A percentile compares a stretch with the other conserved stretches of the same genome.
These are phyloP conservation scores for Pontederia crassipes DNA, from an alignment of 176 grass and related monocot genomes.

Conservation along the genomic window DNA sequence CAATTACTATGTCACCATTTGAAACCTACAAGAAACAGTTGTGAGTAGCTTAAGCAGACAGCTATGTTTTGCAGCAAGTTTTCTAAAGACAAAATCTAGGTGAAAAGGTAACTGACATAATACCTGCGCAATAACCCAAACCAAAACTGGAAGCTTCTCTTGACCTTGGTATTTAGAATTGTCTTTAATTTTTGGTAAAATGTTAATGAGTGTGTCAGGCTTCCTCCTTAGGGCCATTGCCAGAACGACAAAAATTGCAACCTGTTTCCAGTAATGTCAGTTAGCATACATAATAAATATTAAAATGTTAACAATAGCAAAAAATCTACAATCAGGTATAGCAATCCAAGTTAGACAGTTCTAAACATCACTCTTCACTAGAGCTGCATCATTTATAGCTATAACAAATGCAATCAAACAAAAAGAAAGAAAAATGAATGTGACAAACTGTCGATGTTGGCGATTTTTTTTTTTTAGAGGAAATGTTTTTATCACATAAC, in stretches of 20 bases:
- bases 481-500: too few relatives aligned
- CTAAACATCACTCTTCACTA: too few relatives aligned
- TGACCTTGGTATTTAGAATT: slow-evolving; percentile 69
- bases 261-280: slow-evolving; percentile 28
- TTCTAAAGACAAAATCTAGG: neutral
- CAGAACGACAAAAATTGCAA: slow-evolving; percentile 90
- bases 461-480: too few relatives aligned
- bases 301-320: slow-evolving; percentile 3
- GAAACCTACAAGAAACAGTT: slow-evolving; percentile 40
- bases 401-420: too few relatives aligned
- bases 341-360: too few relatives aligned
- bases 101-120: neutral
- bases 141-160: slow-evolving; percentile 73
- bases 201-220: slow-evolving; percentile 42
- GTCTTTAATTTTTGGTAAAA: slow-evolving; percentile 55
- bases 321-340: neutral
- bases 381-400: too few relatives aligned
- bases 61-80: too few relatives aligned
- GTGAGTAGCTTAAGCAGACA: neutral
- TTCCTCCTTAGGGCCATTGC: slow-evolving; percentile 82
- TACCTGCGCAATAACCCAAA: slow-evolving; percentile 91
- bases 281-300: neutral
- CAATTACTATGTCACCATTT: slow-evolving; percentile 66
- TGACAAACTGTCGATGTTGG: too few relatives aligned
- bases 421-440: too few relatives aligned